phyloP scores from a whole-genome alignment of 768 basidiomycete genomes.

The Trametes coccinea region DNA sequence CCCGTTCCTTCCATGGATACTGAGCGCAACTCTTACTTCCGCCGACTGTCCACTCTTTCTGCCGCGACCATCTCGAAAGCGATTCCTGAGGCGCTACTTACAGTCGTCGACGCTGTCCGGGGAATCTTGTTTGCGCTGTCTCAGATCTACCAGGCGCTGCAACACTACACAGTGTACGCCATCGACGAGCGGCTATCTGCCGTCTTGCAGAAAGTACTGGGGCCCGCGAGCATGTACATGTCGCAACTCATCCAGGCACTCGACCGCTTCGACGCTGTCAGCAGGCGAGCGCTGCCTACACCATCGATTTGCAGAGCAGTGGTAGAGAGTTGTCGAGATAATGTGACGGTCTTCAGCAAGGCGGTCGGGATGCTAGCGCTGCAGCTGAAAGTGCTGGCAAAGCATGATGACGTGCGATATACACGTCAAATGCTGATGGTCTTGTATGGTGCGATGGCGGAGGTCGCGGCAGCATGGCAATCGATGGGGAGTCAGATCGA shows the following conservation, averaged over 20 bases:
- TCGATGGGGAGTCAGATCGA: conserved; percentile 70
- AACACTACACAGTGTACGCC: conserved; percentile 83
- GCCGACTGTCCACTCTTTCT: conserved; percentile 80
- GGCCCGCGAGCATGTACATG: conserved; percentile 82
- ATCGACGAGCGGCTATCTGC: conserved; percentile 81
- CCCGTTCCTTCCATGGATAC: conserved; percentile 64
- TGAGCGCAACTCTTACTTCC: conserved; percentile 92
- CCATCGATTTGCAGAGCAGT: conserved; percentile 73
- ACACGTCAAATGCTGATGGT: conserved; percentile 83
- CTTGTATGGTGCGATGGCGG: conserved; percentile 86
- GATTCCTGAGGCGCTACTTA: conserved; percentile 68
- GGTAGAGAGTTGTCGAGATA: conserved; percentile 82
- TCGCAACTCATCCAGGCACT: conserved; percentile 81
- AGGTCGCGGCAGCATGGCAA: conserved; percentile 86
- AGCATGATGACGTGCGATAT: conserved; percentile 81
- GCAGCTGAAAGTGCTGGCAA: conserved; percentile 76
- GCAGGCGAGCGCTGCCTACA: conserved; percentile 67
- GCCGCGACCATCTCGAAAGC: conserved; percentile 57
- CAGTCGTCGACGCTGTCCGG: conserved; percentile 83
- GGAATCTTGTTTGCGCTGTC: conserved; percentile 90
- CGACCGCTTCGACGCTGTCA: conserved; percentile 86
- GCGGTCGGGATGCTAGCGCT: conserved; percentile 81
- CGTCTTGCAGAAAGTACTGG: conserved; percentile 80
- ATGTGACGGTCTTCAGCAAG: conserved; percentile 80
- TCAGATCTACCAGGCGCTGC: conserved; percentile 86